phyloP scores from a whole-genome alignment of 2,329 filamentous ascomycete genomes.

The Scolecobasidium constrictum region DNA sequence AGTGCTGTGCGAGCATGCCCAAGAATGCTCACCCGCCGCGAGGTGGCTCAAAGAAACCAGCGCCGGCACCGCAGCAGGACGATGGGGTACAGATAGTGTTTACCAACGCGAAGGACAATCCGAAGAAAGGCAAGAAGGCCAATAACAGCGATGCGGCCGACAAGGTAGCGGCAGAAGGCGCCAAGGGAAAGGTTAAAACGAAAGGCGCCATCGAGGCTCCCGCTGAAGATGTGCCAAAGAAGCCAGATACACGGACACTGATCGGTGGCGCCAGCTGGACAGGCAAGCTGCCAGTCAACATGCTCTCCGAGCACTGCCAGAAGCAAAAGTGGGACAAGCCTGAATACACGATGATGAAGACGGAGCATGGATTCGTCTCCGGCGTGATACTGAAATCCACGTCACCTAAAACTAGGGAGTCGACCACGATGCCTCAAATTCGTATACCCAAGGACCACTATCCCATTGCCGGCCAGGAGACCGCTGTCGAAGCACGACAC shows the following conservation, averaged over 20 bases:
- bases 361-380: slow-evolving; percentile 54
- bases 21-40: slow-evolving; percentile 39
- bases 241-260: slow-evolving; percentile 57
- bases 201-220: slow-evolving; percentile 17
- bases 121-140: slow-evolving; percentile 29
- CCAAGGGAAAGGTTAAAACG: slow-evolving; percentile 25
- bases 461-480: slow-evolving; percentile 63
- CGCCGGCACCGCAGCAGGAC: slow-evolving; percentile 27
- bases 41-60: slow-evolving; percentile 28
- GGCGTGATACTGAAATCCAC: slow-evolving; percentile 64
- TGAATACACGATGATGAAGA: slow-evolving; percentile 61
- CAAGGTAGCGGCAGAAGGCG: slow-evolving; percentile 10
- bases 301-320: slow-evolving; percentile 89
- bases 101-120: slow-evolving; percentile 29
- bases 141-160: slow-evolving; percentile 12
- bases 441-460: slow-evolving; percentile 64
- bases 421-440: slow-evolving; percentile 66
- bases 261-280: slow-evolving; percentile 97
- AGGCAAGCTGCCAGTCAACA: slow-evolving; percentile 86
- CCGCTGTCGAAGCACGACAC: slow-evolving; percentile 81
- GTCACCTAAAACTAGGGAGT: slow-evolving; percentile 75
- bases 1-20: slow-evolving; percentile 24
- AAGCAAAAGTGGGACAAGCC: slow-evolving; percentile 93
- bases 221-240: slow-evolving; percentile 38
- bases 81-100: slow-evolving; percentile 40